A percentile compares a stretch with the other conserved stretches of the same genome.
phyloP scores from a whole-genome alignment of 2,329 filamentous ascomycete species.

The Fusarium verticillioides region DNA sequence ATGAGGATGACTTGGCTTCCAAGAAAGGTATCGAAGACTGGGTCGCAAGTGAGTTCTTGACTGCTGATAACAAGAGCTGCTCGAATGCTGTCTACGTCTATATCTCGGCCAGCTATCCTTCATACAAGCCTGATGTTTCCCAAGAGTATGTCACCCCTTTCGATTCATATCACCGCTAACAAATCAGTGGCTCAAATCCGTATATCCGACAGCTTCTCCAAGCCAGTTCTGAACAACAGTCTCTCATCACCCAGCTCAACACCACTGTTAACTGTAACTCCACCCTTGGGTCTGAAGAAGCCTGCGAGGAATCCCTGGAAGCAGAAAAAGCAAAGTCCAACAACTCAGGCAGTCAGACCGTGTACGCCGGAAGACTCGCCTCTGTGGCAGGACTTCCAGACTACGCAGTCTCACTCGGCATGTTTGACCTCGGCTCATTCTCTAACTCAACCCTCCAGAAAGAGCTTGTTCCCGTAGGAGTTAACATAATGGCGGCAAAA shows the following conservation, averaged over 20 bases:
- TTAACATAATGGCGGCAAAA: constrained; percentile 1
- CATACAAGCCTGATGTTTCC: constrained; percentile 24
- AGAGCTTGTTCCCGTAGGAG: background rate
- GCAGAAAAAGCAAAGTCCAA: rapidly evolving
- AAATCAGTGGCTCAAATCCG: background rate
- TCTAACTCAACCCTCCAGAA: constrained; percentile 8
- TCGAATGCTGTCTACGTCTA: constrained; percentile 21
- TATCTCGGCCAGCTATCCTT: background rate
- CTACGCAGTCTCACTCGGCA: constrained; percentile 18
- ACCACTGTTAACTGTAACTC: constrained; percentile 15
- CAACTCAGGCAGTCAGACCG: background rate
- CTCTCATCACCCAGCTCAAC: background rate
- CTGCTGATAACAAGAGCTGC: background rate
- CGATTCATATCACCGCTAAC: background rate
- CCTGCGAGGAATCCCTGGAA: background rate
- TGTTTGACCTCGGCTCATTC: constrained; percentile 1
- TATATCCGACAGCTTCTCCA: background rate
- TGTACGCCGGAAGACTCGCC: background rate
- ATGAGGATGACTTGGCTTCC: background rate
- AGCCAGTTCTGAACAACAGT: background rate
- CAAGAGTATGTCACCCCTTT: background rate
- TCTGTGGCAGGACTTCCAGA: constrained; percentile 20
- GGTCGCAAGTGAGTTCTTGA: background rate
- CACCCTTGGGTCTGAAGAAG: background rate
- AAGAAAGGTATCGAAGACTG: constrained; percentile 10